These are phyloP conservation scores for Diaporthe vexans DNA, from an alignment of 2,329 filamentous ascomycete species.

Conservation along the genomic window DNA sequence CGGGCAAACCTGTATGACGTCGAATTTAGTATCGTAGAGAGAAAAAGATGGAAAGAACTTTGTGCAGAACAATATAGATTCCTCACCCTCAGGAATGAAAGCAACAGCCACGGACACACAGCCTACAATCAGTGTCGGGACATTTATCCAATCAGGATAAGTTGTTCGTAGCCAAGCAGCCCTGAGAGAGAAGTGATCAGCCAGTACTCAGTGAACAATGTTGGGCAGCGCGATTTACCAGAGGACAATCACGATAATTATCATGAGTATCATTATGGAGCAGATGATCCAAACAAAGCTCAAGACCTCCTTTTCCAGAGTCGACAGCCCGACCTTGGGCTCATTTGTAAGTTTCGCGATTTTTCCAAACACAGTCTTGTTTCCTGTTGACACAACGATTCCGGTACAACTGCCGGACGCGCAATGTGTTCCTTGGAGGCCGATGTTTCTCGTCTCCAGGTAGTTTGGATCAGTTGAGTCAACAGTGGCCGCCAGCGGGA, in stretches of 20 bases:
- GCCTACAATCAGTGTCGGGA: conserved; percentile 78
- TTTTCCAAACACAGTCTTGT: conserved; percentile 80
- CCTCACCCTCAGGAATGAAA: conserved; percentile 23
- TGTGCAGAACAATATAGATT: neutral
- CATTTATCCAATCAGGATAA: conserved; percentile 79
- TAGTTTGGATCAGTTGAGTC: conserved; percentile 81
- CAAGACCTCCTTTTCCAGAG: conserved; percentile 79
- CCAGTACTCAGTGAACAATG: conserved; percentile 47
- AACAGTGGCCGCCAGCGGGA: conserved; percentile 73
- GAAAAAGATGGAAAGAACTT: neutral
- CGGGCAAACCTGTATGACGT: conserved; percentile 72
- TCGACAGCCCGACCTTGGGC: conserved; percentile 76
- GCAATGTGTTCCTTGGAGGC: conserved; percentile 84
- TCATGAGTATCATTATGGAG: conserved; percentile 75
- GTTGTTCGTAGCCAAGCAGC: conserved; percentile 76
- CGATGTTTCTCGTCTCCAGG: conserved; percentile 82
- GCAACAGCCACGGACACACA: conserved; percentile 69
- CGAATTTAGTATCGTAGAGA: neutral
- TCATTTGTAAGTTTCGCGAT: conserved; percentile 81
- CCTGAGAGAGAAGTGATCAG: conserved; percentile 58
- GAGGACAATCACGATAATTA: conserved; percentile 74
- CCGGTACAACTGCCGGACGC: conserved; percentile 77
- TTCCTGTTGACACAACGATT: conserved; percentile 79
- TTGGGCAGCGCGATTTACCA: conserved; percentile 68
- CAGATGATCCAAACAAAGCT: conserved; percentile 81